Percentiles rank a stretch among this genome's conserved stretches.
Conservation (phyloP, 2,329 filamentous ascomycete genomes). For the Stylonectria norvegica region DNA sequence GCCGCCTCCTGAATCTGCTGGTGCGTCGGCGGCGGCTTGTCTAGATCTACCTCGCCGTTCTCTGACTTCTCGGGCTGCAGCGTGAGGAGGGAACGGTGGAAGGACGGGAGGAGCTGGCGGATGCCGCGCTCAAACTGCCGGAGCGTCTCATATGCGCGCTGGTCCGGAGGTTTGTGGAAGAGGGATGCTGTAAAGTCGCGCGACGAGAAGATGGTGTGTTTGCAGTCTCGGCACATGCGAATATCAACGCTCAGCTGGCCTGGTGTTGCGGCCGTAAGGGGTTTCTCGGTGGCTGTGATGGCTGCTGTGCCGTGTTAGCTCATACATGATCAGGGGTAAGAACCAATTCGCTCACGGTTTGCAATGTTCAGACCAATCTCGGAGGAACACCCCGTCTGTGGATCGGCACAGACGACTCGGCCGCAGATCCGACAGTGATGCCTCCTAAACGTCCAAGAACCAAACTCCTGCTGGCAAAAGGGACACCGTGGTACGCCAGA, state of each 20-base stretch:
- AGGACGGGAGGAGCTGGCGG: constrained; percentile 73
- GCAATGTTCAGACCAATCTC: constrained; percentile 79
- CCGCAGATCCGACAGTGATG: constrained; percentile 96
- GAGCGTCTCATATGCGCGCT: constrained; percentile 78
- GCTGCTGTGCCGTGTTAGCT: constrained; percentile 18
- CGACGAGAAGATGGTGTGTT: constrained; percentile 56
- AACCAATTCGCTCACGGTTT: too few species aligned
- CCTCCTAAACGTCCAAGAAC: constrained; percentile 84
- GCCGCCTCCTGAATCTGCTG: constrained; percentile 79
- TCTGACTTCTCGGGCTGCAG: constrained; percentile 57
- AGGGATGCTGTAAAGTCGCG: constrained; percentile 75
- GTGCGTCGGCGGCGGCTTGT: constrained; percentile 47
- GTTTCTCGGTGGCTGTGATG: constrained; percentile 41
- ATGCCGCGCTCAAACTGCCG: constrained; percentile 87
- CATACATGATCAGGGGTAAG: too few species aligned
- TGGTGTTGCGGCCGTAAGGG: constrained; percentile 22
- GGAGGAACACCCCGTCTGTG: constrained; percentile 75
- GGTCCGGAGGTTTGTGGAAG: constrained; percentile 65
- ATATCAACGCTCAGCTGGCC: constrained; percentile 70
- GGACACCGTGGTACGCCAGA: constrained; percentile 75
- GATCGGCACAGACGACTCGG: constrained; percentile 87
- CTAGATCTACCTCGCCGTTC: constrained; percentile 35
- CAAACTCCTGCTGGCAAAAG: constrained; percentile 94
- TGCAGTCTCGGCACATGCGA: constrained; percentile 90
- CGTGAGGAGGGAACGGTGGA: constrained; percentile 71